These are phyloP conservation scores for Gonapodya sp. DNA, from an alignment of 192 early-diverging fungal species.

Conservation along the genomic window DNA sequence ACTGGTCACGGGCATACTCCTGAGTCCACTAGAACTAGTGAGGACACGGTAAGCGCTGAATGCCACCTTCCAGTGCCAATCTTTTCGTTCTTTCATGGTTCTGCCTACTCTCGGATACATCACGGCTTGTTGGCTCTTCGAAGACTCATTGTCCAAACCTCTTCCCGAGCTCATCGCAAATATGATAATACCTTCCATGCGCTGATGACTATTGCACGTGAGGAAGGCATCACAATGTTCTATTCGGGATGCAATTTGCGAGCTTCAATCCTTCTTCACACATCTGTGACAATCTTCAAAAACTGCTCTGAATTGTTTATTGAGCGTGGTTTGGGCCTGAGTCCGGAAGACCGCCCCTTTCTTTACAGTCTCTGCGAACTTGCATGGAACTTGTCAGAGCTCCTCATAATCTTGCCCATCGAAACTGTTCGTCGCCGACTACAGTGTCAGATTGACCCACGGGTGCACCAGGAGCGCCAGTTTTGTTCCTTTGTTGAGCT, in stretches of 20 bases:
- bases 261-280: conserved; percentile 71
- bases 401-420: conserved; percentile 10
- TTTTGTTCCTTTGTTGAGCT: conserved; percentile 28
- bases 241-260: conserved; percentile 52
- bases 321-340: background rate
- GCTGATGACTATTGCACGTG: conserved; percentile 59
- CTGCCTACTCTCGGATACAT: background rate
- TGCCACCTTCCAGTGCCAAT: background rate
- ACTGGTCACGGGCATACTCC: conserved; percentile 62
- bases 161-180: conserved; percentile 61
- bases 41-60: conserved; percentile 57
- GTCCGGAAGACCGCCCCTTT: conserved; percentile 18
- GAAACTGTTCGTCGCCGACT: conserved; percentile 15
- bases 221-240: conserved; percentile 77
- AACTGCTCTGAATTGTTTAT: conserved; percentile 12
- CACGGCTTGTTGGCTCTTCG: background rate
- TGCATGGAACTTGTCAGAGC: conserved; percentile 9
- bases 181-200: conserved; percentile 75
- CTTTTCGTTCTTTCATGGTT: too few relatives aligned
- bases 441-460: conserved; percentile 9
- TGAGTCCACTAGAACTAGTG: conserved; percentile 85
- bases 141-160: conserved; percentile 74
- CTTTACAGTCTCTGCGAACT: conserved; percentile 15
- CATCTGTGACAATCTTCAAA: conserved; percentile 14
- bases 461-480: conserved; percentile 6